Base-by-base conservation (phyloP, 2,329 filamentous ascomycete species). In the Alternaria postmessia region DNA sequence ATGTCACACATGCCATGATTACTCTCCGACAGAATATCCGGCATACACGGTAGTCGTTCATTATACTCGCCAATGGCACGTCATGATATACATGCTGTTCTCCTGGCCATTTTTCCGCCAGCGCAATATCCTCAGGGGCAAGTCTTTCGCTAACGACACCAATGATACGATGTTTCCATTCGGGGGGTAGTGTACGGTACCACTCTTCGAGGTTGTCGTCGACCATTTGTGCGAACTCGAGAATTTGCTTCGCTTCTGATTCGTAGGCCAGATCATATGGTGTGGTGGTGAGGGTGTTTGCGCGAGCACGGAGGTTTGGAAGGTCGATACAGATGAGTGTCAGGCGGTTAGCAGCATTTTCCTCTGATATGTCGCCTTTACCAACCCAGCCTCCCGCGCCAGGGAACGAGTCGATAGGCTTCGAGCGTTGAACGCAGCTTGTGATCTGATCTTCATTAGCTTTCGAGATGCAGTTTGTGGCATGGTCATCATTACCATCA, bases 1-100 rank as follows among this genome's bases (percentile, higher is more conserved):
- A 76, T 1, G 67, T 67, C 2, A 74, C 59, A 58, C 78, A 80
- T 3, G 71, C 73, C 53, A 80, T 68, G 43, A 80, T 77, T 42
- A 80, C 76, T 11, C 74, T 63, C 36, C 78, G 70, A 52, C 77
- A 80, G 65, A 79, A 80, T 46, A 80, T 78, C 3, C 79, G 72
- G 41, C 75, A 78, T 8, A 80, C 73, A 8, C 79, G 73, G 61
- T 81, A 79, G 54, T 81, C 78, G 51, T 81, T 80, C 53, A 78
- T 69, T 58, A 80, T 76, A 48, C 74, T 78, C 2, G 78, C 78
- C 9, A 79, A 68, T 20, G 70, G 71, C 2, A 80, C 69, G 51
- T 80, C 79, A 16, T 76, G 71, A 59, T 80, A 81, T 2, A 75
- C 70, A 51, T 80, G 78, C 49, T 79, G 73, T 28, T 79, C 77